A percentile compares a stretch with the other conserved stretches of the same genome.
Evolutionary conservation across 176 grass and related monocot genomes (phyloP).

Genomic region (Paspalum notatum): DNA sequence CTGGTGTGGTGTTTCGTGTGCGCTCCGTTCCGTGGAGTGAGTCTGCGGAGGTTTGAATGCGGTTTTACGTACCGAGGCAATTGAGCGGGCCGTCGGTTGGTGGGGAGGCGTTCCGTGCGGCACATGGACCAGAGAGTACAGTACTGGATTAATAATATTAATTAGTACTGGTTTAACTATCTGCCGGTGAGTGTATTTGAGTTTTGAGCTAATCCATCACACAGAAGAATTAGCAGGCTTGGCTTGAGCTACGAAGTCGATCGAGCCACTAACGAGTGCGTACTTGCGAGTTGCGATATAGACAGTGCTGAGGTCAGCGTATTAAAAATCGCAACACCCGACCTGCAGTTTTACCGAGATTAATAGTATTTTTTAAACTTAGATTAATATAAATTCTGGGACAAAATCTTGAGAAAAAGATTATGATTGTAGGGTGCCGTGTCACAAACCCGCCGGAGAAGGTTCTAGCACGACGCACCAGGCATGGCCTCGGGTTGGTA

Average conservation of each 20-base stretch:
- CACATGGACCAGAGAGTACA: neutral
- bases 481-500: neutral
- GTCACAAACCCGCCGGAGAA: neutral
- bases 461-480: neutral
- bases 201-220: no score
- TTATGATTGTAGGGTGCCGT: no score
- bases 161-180: neutral
- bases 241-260: no score
- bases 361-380: no score
- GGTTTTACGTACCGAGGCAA: neutral
- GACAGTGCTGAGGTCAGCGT: no score
- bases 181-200: no score
- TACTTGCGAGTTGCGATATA: no score
- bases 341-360: no score
- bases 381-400: neutral
- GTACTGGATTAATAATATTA: no score
- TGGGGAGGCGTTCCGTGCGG: conserved; percentile 1
- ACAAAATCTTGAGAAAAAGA: neutral
- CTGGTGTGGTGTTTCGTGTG: conserved; percentile 30
- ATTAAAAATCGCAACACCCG: no score
- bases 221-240: no score
- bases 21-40: conserved; percentile 24
- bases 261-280: no score
- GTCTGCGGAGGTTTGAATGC: conserved; percentile 40
- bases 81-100: conserved; percentile 38